Percentiles rank a stretch among this genome's conserved stretches.
Evolutionary conservation across 306 rosid genomes (phyloP).

Genomic region (Boehmeria nivea): DNA sequence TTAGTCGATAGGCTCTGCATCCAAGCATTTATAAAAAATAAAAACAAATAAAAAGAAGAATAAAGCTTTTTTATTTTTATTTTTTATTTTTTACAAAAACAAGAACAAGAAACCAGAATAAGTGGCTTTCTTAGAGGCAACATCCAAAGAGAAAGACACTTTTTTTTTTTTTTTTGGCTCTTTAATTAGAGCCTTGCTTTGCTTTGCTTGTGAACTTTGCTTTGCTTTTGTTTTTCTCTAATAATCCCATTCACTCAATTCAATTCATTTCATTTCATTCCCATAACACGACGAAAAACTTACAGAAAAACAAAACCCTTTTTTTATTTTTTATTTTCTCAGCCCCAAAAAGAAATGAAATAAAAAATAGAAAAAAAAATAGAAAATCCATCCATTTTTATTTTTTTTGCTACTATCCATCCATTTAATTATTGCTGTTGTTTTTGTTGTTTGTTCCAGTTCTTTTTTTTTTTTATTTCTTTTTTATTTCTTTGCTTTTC

Average conservation of each 20-base stretch:
- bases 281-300: conserved; percentile 28
- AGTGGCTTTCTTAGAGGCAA: conserved; percentile 16
- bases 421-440: neutral
- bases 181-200: conserved; percentile 19
- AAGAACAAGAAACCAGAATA: conserved; percentile 23
- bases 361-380: neutral
- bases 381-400: neutral
- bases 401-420: conserved; percentile 2
- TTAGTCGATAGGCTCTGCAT: neutral
- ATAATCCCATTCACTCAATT: conserved; percentile 9
- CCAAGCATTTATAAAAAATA: too few relatives aligned
- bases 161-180: neutral
- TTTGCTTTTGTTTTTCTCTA: conserved; percentile 29
- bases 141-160: conserved; percentile 26
- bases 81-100: conserved; percentile 15
- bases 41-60: neutral
- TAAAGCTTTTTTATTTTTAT: neutral
- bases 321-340: neutral
- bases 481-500: conserved; percentile 11
- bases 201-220: too few relatives aligned
- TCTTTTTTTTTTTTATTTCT: conserved; percentile 20
- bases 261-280: conserved; percentile 5
- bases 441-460: neutral
- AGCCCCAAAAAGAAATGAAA: neutral
- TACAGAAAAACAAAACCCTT: conserved; percentile 6